Conservation (phyloP, 306 rosid genomes). For the Purshia tridentata region DNA sequence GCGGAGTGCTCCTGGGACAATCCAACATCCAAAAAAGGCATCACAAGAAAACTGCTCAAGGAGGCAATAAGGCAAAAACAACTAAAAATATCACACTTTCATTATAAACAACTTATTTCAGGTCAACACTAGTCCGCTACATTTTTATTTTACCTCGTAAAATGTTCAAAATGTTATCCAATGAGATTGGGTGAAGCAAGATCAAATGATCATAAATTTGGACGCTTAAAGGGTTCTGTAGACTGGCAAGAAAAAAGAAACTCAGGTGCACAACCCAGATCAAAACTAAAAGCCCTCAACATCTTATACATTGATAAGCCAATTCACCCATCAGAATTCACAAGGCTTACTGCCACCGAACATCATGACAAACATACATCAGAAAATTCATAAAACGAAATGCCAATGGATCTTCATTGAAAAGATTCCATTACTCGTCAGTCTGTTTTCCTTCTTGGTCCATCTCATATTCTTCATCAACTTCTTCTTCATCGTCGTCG, state of each 20-base stretch:
- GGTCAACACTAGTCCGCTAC: too few relatives aligned
- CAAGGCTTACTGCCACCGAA: neutral
- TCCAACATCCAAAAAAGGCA: too few relatives aligned
- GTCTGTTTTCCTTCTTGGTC: constrained; percentile 29
- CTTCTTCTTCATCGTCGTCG: constrained; percentile 29
- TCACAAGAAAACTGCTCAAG: too few relatives aligned
- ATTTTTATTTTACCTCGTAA: neutral
- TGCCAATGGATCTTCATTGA: neutral
- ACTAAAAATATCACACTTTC: too few relatives aligned
- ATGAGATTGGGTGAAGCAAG: neutral
- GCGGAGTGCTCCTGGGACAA: too few relatives aligned
- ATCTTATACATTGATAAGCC: neutral
- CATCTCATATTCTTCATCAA: constrained; percentile 29
- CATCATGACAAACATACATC: neutral
- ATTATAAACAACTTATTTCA: too few relatives aligned
- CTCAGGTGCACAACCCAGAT: too few relatives aligned
- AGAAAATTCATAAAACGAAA: constrained; percentile 8
- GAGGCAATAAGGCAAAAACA: too few relatives aligned
- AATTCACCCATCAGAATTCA: neutral
- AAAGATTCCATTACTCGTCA: constrained; percentile 3
- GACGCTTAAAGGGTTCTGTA: neutral
- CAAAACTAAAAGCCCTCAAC: neutral
- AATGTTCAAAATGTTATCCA: neutral
- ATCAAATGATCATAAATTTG: too few relatives aligned
- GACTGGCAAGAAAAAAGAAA: neutral